Conservation (phyloP, 1,139 yeast species). For the Taphrina deformans region DNA sequence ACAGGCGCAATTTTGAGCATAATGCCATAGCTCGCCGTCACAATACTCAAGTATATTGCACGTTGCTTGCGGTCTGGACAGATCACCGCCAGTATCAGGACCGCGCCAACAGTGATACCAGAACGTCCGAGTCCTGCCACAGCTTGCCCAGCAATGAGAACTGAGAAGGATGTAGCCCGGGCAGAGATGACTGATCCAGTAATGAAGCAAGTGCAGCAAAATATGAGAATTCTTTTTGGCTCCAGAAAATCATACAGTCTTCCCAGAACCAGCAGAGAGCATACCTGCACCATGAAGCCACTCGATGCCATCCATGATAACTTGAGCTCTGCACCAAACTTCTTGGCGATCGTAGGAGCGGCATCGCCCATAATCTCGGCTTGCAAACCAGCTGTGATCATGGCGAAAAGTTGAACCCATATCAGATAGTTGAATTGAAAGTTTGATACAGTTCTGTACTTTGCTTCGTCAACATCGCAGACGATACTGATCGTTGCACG, state of each 20-base stretch:
- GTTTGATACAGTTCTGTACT: not conserved
- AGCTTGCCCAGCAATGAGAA: conserved; percentile 19
- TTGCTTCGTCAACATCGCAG: conserved; percentile 14
- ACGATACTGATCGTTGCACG: conserved; percentile 1
- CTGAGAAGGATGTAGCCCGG: not conserved
- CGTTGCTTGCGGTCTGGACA: conserved; percentile 5
- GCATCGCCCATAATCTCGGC: conserved; percentile 30
- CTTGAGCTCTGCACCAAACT: conserved; percentile 8
- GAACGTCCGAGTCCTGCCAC: conserved; percentile 22
- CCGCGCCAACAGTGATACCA: conserved; percentile 19
- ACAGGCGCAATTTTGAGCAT: conserved; percentile 29
- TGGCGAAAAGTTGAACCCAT: not conserved
- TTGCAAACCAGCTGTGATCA: conserved; percentile 26
- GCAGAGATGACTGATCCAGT: conserved; percentile 19
- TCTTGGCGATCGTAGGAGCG: conserved; percentile 9
- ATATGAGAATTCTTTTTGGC: conserved; percentile 17
- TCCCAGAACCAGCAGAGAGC: conserved; percentile 10
- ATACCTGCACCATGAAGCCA: conserved; percentile 19
- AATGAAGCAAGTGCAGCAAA: not conserved
- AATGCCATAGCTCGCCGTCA: conserved; percentile 21
- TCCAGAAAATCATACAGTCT: conserved; percentile 17
- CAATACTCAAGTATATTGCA: conserved; percentile 9
- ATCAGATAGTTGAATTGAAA: conserved; percentile 5
- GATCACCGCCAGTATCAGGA: conserved; percentile 18
- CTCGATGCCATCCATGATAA: conserved; percentile 23